Conservation (phyloP, 371 early-diverging fungal genomes). For the Mucor piriformis region DNA sequence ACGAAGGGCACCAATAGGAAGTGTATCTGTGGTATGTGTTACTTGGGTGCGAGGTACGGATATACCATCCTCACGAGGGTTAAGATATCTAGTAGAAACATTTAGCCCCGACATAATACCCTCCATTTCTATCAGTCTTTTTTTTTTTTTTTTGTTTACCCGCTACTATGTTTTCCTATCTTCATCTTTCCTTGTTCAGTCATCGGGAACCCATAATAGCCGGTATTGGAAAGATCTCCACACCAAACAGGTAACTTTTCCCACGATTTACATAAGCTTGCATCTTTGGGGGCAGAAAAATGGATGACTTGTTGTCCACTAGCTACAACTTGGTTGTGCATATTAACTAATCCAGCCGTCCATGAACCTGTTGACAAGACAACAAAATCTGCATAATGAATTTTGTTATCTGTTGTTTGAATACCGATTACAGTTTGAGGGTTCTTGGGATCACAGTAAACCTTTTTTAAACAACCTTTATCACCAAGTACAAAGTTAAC, state of each 20-base stretch:
- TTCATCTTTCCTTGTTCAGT: slow-evolving; percentile 43
- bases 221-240: slow-evolving; percentile 50
- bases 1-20: slow-evolving; percentile 39
- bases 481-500: slow-evolving; percentile 44
- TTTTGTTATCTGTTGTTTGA: slow-evolving; percentile 43
- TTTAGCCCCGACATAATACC: neutral
- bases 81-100: slow-evolving; percentile 16
- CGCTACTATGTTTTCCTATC: slow-evolving; percentile 47
- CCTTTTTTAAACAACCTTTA: slow-evolving; percentile 16
- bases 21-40: slow-evolving; percentile 37
- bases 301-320: slow-evolving; percentile 61
- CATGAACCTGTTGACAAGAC: slow-evolving; percentile 61
- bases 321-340: slow-evolving; percentile 42
- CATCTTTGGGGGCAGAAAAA: slow-evolving; percentile 29
- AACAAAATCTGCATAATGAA: slow-evolving; percentile 44
- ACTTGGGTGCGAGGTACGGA: slow-evolving; percentile 52
- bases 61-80: slow-evolving; percentile 37
- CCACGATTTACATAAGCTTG: slow-evolving; percentile 9
- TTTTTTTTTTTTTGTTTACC: slow-evolving; percentile 25
- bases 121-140: neutral
- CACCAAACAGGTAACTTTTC: slow-evolving; percentile 57
- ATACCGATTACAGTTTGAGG: slow-evolving; percentile 42
- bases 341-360: slow-evolving; percentile 52
- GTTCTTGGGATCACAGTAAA: slow-evolving; percentile 18
- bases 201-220: slow-evolving; percentile 52